Evolutionary conservation across 2,329 filamentous ascomycete species (phyloP).

Genomic region (Colletotrichum simmondsii): DNA sequence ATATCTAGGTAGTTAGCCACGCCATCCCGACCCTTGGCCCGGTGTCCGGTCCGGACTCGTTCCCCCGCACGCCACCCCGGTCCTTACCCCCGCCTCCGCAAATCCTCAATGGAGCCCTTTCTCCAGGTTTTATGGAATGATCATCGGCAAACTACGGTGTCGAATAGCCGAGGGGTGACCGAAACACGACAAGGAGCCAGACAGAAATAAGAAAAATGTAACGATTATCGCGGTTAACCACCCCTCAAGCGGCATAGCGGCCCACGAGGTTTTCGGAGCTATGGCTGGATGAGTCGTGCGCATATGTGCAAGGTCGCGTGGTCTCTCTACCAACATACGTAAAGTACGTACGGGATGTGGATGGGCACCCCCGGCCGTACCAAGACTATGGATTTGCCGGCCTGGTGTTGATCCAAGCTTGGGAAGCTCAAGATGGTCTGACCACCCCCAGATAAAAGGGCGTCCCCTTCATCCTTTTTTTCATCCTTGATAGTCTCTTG

Average conservation of each 20-base stretch:
- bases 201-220: not conserved
- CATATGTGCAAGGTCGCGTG: not conserved
- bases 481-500: not conserved
- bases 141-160: not conserved
- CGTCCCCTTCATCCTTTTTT: not conserved
- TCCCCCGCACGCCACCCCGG: constrained; percentile 27
- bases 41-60: constrained; percentile 27
- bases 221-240: not conserved
- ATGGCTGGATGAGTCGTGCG: not conserved
- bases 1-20: constrained; percentile 1
- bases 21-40: not conserved
- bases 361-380: not conserved
- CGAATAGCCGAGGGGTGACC: not conserved
- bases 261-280: not conserved
- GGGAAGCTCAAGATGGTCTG: too few relatives aligned
- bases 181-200: not conserved
- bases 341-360: not conserved
- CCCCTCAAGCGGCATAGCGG: not conserved
- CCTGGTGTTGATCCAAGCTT: not conserved
- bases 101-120: not conserved
- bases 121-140: not conserved
- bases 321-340: not conserved
- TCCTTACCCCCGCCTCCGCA: constrained; percentile 17
- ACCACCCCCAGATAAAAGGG: not conserved
- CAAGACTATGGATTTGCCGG: not conserved